Conservation (phyloP, 352 stramenopile genomes). For the Phytophthora fragariae region DNA sequence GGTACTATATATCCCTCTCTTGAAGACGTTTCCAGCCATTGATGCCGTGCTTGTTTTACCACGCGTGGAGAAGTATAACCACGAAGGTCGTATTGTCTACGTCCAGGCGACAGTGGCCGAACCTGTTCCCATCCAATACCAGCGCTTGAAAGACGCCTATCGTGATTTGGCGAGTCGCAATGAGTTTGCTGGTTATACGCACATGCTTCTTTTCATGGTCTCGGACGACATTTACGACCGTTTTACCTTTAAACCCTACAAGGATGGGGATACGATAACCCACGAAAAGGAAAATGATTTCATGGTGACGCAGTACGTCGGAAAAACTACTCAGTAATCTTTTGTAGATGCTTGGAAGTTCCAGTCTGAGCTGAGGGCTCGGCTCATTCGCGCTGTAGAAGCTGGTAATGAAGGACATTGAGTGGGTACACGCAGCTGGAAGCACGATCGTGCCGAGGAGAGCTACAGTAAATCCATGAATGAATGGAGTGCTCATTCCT, state of each 20-base stretch:
- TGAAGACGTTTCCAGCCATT: conserved; percentile 42
- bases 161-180: conserved; percentile 4
- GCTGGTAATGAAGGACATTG: no score
- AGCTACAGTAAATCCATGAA: no score
- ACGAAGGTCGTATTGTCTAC: conserved; percentile 31
- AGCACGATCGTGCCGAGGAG: no score
- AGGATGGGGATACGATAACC: background rate
- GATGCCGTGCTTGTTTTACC: conserved; percentile 38
- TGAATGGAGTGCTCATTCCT: no score
- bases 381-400: no score
- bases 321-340: background rate
- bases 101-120: conserved; percentile 28
- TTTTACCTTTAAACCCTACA: background rate
- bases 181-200: conserved; percentile 34
- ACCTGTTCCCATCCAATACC: conserved; percentile 37
- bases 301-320: background rate
- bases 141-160: conserved; percentile 32
- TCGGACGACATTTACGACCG: background rate
- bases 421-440: no score
- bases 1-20: no score
- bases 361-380: no score
- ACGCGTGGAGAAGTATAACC: background rate
- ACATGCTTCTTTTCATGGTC: conserved; percentile 39
- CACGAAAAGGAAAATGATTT: background rate
- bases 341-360: no score